Evolutionary conservation across 2,329 filamentous ascomycete genomes (phyloP).

Genomic region (Fusarium mundagurra): DNA sequence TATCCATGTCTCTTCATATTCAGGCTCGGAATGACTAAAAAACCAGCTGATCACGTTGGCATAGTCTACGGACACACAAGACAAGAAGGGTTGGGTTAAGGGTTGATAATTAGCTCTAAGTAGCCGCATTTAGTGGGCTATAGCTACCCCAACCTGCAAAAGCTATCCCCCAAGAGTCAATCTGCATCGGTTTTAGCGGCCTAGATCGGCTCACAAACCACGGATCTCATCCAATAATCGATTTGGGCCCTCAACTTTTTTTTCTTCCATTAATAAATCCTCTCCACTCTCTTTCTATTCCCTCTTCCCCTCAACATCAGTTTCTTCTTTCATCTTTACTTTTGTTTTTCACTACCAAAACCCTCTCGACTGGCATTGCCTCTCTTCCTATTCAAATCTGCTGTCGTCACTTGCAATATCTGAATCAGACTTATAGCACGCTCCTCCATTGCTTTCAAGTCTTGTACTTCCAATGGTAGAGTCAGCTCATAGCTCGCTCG

Average conservation of each 20-base stretch:
- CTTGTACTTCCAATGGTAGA: slow-evolving; percentile 55
- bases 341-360: background rate
- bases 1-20: background rate
- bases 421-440: slow-evolving; percentile 56
- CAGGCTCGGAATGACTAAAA: background rate
- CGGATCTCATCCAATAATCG: background rate
- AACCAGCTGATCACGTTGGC: background rate
- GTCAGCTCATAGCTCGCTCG: slow-evolving; percentile 43
- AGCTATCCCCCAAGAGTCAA: slow-evolving; percentile 22
- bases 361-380: slow-evolving; percentile 38
- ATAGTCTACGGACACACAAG: background rate
- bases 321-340: background rate
- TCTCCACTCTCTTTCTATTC: slow-evolving; percentile 13
- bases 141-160: slow-evolving; percentile 19
- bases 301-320: slow-evolving; percentile 20
- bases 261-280: slow-evolving; percentile 19
- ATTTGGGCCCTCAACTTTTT: slow-evolving; percentile 5
- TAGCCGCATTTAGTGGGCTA: slow-evolving; percentile 21
- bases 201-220: slow-evolving; percentile 34
- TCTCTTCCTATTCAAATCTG: slow-evolving; percentile 30
- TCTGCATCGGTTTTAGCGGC: slow-evolving; percentile 35
- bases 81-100: background rate
- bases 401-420: background rate
- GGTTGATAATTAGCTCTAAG: background rate
- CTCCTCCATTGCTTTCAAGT: slow-evolving; percentile 62